Percentiles rank a stretch among this genome's conserved stretches.
These are phyloP conservation scores for Diaporthe sp. DNA, from an alignment of 2,329 filamentous ascomycete genomes.

Conservation along the genomic window DNA sequence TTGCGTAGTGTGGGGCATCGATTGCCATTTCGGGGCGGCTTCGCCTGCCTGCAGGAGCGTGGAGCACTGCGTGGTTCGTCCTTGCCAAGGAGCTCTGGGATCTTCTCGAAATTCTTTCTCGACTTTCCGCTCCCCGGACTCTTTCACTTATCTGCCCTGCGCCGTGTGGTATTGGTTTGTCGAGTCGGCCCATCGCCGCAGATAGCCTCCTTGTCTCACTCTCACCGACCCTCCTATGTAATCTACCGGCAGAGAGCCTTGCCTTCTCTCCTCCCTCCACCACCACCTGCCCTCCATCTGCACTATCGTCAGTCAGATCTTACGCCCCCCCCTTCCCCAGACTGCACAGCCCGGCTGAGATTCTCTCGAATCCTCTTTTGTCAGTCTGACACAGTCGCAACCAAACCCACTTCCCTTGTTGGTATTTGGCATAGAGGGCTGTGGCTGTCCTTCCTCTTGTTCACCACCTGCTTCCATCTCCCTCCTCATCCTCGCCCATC, in stretches of 20 bases:
- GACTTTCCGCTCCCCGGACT: constrained; percentile 12
- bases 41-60: constrained; percentile 19
- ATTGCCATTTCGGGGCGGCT: constrained; percentile 22
- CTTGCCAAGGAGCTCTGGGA: constrained; percentile 18
- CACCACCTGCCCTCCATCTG: neutral
- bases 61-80: constrained; percentile 20
- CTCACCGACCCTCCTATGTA: constrained; percentile 13
- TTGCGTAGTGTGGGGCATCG: constrained; percentile 24
- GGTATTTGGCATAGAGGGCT: neutral
- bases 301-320: neutral
- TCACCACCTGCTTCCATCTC: neutral
- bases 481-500: neutral
- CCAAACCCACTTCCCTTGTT: neutral
- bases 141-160: neutral
- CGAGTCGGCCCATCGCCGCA: constrained; percentile 7
- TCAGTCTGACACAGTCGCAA: neutral
- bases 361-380: neutral
- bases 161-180: neutral
- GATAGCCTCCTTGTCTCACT: constrained; percentile 13
- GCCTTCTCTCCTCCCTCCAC: neutral
- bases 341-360: neutral
- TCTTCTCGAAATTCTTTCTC: constrained; percentile 27
- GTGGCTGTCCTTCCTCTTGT: neutral
- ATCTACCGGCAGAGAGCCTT: neutral
- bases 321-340: constrained; percentile 14